phyloP scores from a whole-genome alignment of 257 asterid species.

The Solanum medicagineum region DNA sequence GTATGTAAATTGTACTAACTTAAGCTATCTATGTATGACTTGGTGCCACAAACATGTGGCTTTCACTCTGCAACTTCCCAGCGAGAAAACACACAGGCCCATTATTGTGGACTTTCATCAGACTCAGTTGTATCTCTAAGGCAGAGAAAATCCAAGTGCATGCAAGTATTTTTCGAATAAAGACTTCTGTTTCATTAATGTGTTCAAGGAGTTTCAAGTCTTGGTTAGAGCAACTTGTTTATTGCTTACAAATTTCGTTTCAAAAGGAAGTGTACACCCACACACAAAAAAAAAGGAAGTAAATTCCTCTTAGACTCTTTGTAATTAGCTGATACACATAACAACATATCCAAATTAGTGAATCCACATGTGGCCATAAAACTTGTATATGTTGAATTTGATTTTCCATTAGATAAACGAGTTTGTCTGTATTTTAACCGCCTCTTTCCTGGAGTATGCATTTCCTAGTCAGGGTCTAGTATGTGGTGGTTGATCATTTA shows the following conservation, averaged over 20 bases:
- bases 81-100: background rate
- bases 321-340: background rate
- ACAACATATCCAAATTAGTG: too few species aligned
- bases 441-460: too few species aligned
- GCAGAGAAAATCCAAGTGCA: background rate
- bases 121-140: background rate
- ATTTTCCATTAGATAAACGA: background rate
- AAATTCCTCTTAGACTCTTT: background rate
- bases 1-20: background rate
- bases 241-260: background rate
- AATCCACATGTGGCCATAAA: background rate
- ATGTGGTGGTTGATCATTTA: too few species aligned
- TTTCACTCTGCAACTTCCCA: background rate
- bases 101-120: conserved; percentile 5
- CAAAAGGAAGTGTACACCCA: background rate
- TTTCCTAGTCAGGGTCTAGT: too few species aligned
- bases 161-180: background rate
- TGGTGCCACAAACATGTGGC: background rate
- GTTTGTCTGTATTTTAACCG: background rate
- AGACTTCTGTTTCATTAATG: background rate
- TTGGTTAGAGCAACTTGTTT: background rate
- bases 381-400: background rate
- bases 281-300: background rate
- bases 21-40: background rate
- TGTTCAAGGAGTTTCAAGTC: background rate